phyloP scores from a whole-genome alignment of 495 filamentous ascomycete genomes.

The Penicillium roqueforti region DNA sequence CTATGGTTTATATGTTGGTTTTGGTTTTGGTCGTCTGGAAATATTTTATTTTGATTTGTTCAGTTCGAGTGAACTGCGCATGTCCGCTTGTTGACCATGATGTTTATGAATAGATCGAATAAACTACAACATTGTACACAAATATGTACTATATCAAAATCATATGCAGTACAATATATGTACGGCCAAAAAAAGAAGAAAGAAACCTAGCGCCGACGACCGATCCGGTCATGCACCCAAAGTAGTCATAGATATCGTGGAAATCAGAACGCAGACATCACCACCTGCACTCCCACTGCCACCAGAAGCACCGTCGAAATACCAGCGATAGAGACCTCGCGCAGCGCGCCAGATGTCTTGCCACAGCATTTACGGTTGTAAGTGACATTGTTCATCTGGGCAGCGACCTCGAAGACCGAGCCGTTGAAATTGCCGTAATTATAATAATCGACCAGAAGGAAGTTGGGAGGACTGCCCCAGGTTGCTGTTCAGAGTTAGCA shows the following conservation, averaged over 20 bases:
- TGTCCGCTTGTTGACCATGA: not conserved
- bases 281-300: conserved; percentile 24
- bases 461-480: conserved; percentile 75
- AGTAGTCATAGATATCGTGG: conserved; percentile 9
- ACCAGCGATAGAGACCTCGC: conserved; percentile 17
- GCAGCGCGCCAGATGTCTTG: conserved; percentile 28
- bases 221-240: conserved; percentile 6
- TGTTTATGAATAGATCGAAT: not conserved
- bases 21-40: not conserved
- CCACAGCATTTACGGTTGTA: conserved; percentile 77
- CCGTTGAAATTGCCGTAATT: conserved; percentile 66
- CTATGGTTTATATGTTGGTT: not conserved
- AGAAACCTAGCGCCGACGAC: conserved; percentile 7
- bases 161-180: conserved; percentile 3
- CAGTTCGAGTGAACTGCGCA: not conserved
- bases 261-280: conserved; percentile 25
- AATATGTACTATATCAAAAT: not conserved
- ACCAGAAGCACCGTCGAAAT: conserved; percentile 25
- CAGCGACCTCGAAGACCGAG: conserved; percentile 90
- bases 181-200: not conserved
- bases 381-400: conserved; percentile 77
- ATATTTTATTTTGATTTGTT: not conserved
- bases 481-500: conserved; percentile 28
- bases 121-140: not conserved
- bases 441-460: conserved; percentile 89